Percentiles rank a stretch among this genome's conserved stretches.
Evolutionary conservation across 2,329 filamentous ascomycete species (phyloP).

Genomic region (Dactylella cylindrospora): DNA sequence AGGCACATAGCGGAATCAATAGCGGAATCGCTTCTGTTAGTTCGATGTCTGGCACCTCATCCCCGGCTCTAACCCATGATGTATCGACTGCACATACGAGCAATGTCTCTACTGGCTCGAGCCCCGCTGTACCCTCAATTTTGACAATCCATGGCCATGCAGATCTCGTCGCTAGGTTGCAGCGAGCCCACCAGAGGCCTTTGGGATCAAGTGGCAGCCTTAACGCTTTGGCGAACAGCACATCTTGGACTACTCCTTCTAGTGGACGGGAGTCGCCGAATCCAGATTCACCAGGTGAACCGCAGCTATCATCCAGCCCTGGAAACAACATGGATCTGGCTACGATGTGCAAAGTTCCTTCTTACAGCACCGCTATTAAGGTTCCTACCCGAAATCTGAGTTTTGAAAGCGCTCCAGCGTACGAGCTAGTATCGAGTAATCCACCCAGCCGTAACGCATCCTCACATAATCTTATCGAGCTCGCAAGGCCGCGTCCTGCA

Average conservation of each 20-base stretch:
- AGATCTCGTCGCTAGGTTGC: constrained; percentile 60
- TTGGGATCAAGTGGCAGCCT: constrained; percentile 56
- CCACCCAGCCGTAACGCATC: constrained; percentile 24
- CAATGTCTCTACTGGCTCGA: constrained; percentile 20
- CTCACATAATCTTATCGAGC: constrained; percentile 12
- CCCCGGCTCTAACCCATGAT: constrained; percentile 29
- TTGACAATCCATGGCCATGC: constrained; percentile 55
- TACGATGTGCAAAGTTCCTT: constrained; percentile 71
- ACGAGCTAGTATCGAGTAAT: constrained; percentile 24
- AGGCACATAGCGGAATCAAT: constrained; percentile 55
- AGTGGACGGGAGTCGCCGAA: constrained; percentile 41
- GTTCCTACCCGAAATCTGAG: constrained; percentile 62
- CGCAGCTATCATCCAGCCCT: constrained; percentile 28
- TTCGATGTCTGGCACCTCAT: constrained; percentile 26
- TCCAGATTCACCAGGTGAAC: constrained; percentile 8
- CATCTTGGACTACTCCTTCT: constrained; percentile 56
- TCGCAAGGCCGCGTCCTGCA: constrained; percentile 5
- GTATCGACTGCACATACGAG: constrained; percentile 39
- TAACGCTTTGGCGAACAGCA: constrained; percentile 58
- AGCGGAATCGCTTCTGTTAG: constrained; percentile 42
- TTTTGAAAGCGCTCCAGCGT: constrained; percentile 54
- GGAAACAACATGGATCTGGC: constrained; percentile 57
- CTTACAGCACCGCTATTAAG: constrained; percentile 72
- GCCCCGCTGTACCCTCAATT: constrained; percentile 49
- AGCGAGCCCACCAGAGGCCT: constrained; percentile 54